Conservation (phyloP, 2,329 filamentous ascomycete genomes). For the Xylariomycetidae sp. region DNA sequence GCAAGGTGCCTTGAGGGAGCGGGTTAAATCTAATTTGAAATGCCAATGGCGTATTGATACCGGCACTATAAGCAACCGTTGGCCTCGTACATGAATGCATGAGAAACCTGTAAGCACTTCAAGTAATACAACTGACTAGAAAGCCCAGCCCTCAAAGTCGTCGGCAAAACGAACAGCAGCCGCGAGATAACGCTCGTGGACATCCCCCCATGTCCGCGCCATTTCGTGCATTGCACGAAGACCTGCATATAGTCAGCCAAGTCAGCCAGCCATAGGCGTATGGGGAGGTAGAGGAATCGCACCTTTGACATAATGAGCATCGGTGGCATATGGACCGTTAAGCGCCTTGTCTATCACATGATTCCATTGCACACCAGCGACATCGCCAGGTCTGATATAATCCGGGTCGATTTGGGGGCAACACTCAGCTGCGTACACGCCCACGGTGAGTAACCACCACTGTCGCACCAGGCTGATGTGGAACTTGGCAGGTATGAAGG, state of each 20-base stretch:
- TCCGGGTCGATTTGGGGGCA: conserved; percentile 67
- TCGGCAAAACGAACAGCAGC: conserved; percentile 67
- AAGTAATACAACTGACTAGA: too few species aligned
- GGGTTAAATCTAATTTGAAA: too few species aligned
- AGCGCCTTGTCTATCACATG: conserved; percentile 69
- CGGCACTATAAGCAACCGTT: too few species aligned
- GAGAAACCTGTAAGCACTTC: too few species aligned
- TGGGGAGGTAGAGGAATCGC: conserved; percentile 18
- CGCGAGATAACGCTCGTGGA: conserved; percentile 57
- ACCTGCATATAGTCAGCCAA: conserved; percentile 34
- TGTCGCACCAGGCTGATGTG: conserved; percentile 71
- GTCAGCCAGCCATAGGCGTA: background rate
- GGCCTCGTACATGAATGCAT: too few species aligned
- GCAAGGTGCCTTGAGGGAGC: too few species aligned
- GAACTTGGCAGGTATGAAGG: conserved; percentile 64
- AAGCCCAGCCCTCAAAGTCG: conserved; percentile 64
- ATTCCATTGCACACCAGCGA: conserved; percentile 66
- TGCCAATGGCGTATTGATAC: too few species aligned
- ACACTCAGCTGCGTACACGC: conserved; percentile 69
- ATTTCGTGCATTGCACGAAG: conserved; percentile 70
- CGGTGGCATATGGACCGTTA: conserved; percentile 58
- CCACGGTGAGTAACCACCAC: conserved; percentile 83
- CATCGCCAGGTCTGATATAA: conserved; percentile 52
- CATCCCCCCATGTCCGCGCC: conserved; percentile 67
- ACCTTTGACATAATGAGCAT: conserved; percentile 85